Base-by-base conservation (phyloP, 2,329 filamentous ascomycete species). In the Diaporthe destruens region DNA sequence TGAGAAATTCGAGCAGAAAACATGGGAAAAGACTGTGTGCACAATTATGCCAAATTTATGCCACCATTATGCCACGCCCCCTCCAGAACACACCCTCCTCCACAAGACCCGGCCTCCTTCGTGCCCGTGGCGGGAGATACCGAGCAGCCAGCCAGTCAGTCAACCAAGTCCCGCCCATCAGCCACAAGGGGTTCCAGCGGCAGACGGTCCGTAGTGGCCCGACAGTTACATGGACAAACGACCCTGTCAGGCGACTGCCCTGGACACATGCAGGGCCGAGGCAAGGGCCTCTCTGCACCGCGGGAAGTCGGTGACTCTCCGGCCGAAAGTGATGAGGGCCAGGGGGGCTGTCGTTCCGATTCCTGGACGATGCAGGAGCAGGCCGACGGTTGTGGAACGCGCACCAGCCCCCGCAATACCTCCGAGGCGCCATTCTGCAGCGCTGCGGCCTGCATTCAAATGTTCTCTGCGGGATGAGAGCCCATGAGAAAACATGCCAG, bases 281-380 rank as follows among this genome's bases (percentile, higher is more conserved):
- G 56, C 56, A 25, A 61, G 57, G 56, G 65, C 49, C 36, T 39
- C 47, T 29, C 55, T 72, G 65, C 65, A 68, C 51, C 59, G 69
- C 69, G 72, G 54, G 25, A 53, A 39, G 36, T 74, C 72, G 72
- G 69, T 57, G 49, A 71, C 61, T 73, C 61, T 67, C 72, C 72
- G 69, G 69, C 69, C 61, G 69, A 73, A 65, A 55, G 55, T 53
- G 44, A 59, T 29, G 25, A 59, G 23, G 42, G 54, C 57, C 59
- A 65, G 61, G 72, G 59, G 44, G 32, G 18, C 20, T 53, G 47
- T 71, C 69, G 69, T 71, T 42, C 69, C 72, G 69, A 69, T 42
- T 39, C 68, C 44, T 70, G 68, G 42, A 36, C 39, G 63, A 55
- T 57, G 47, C 69, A 59, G 63, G 55, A 54, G 34, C 54, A 71